Base-by-base conservation (phyloP, 2,329 filamentous ascomycete genomes). In the Penicillium capsulatum region DNA sequence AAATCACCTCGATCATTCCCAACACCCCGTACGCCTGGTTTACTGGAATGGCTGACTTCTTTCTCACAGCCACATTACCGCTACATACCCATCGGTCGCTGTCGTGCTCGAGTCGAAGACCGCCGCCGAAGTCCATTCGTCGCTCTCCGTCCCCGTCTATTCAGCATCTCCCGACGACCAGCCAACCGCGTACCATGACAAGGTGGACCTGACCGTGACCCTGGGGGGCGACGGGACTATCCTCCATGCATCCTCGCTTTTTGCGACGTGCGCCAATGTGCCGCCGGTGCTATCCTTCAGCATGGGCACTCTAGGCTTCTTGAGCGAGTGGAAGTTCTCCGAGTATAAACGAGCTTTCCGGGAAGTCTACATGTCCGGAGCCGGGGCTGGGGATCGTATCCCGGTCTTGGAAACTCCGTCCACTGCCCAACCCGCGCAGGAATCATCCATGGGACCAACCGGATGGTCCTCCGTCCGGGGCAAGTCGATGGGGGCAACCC, bases 191-290 rank as follows among this genome's bases (percentile, higher is more conserved):
- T 79, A 92, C 38, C 80, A 87, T 28, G 72, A 80, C 42, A 95
- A 92, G 68, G 83, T 94, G 43, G 92, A 98, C 58, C 73, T 96
- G 42, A 83, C 91, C 15, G 82, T 87, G 30, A 97, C 92, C 0
- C 80, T 98, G 34, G 92, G 92, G 37, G 92, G 92, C 29, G 92
- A 98, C 63, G 89, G 89, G 45, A 95, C 89, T 2, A 91, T 95
- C 38, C 67, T 95, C 32, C 85, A 86, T 44, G 89, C 89, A 0
- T 84, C 87, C 2, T 90, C 85, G 38, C 75, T 96, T 4, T 97
- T 94, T 68, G 88, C 88, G 43, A 83, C 86, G 26, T 81, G 86
- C 31, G 74, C 77, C 2, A 80, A 81, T 30, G 91, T 98, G 0
- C 92, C 92, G 0, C 92, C 92, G 0, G 85, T 98, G 22, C 72